These are phyloP conservation scores for Aureobasidium mangrovei DNA, from an alignment of 2,329 filamentous ascomycete genomes.

Conservation along the genomic window DNA sequence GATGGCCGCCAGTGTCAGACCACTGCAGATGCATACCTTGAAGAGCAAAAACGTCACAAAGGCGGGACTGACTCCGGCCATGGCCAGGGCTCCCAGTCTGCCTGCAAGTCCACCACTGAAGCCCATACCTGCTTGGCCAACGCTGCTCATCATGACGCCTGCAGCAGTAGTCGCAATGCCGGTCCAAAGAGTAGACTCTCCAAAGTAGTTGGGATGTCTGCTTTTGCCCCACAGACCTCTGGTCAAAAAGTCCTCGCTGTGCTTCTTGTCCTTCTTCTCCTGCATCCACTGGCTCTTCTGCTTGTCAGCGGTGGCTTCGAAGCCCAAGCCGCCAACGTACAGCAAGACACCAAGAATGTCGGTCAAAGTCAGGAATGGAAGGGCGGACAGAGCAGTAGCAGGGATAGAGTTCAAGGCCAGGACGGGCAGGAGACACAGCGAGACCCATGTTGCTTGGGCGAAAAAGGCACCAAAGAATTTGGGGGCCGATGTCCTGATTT, in stretches of 20 bases:
- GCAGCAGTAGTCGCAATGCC: conserved; percentile 54
- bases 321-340: conserved; percentile 50
- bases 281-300: conserved; percentile 56
- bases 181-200: conserved; percentile 61
- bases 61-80: conserved; percentile 52
- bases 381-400: conserved; percentile 40
- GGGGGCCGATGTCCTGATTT: conserved; percentile 42
- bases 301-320: conserved; percentile 54
- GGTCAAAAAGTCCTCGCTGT: conserved; percentile 59
- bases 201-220: conserved; percentile 63
- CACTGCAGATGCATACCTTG: conserved; percentile 40
- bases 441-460: conserved; percentile 59
- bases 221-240: conserved; percentile 53
- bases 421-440: conserved; percentile 57
- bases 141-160: conserved; percentile 46
- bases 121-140: conserved; percentile 50
- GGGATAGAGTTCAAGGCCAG: conserved; percentile 56
- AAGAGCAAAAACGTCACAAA: conserved; percentile 56
- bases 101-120: conserved; percentile 38
- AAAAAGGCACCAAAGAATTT: conserved; percentile 49
- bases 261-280: conserved; percentile 55
- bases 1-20: not conserved
- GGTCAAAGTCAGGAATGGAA: conserved; percentile 42
- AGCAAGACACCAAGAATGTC: conserved; percentile 51
- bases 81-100: conserved; percentile 36